Percentiles rank a stretch among this genome's conserved stretches.
Evolutionary conservation across 345 rosid species (phyloP).

Genomic region (Acer saccharum): DNA sequence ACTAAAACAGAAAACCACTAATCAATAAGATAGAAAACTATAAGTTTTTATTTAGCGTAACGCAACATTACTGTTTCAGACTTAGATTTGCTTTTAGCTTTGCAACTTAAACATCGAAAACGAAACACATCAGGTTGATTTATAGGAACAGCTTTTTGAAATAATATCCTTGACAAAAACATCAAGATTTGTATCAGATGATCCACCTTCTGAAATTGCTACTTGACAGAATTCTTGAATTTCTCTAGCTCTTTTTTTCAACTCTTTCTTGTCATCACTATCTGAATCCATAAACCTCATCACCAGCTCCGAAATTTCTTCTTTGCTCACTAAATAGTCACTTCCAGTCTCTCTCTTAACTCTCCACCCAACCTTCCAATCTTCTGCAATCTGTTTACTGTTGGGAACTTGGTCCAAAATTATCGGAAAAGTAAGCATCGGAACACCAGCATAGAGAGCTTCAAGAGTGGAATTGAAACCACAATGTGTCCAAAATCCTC

Average conservation of each 20-base stretch:
- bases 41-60: too few species aligned
- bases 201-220: conserved; percentile 31
- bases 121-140: not conserved
- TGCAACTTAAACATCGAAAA: not conserved
- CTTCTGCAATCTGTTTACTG: conserved; percentile 31
- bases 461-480: conserved; percentile 43
- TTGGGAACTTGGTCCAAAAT: conserved; percentile 33
- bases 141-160: not conserved
- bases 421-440: conserved; percentile 42
- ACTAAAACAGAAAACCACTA: too few species aligned
- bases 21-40: too few species aligned
- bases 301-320: conserved; percentile 26
- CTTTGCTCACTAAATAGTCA: conserved; percentile 23
- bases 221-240: conserved; percentile 16
- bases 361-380: conserved; percentile 45
- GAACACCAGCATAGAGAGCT: conserved; percentile 40
- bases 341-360: not conserved
- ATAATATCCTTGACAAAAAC: conserved; percentile 8
- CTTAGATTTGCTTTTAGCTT: too few species aligned
- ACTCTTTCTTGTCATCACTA: conserved; percentile 19
- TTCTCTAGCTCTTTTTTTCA: conserved; percentile 25
- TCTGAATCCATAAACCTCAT: conserved; percentile 25
- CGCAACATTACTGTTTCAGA: too few species aligned
- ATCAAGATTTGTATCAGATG: conserved; percentile 13
- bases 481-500: conserved; percentile 48